Percentiles rank a stretch among this genome's conserved stretches.
These are phyloP conservation scores for Platismatia glauca DNA, from an alignment of 495 filamentous ascomycete genomes.

Conservation along the genomic window DNA sequence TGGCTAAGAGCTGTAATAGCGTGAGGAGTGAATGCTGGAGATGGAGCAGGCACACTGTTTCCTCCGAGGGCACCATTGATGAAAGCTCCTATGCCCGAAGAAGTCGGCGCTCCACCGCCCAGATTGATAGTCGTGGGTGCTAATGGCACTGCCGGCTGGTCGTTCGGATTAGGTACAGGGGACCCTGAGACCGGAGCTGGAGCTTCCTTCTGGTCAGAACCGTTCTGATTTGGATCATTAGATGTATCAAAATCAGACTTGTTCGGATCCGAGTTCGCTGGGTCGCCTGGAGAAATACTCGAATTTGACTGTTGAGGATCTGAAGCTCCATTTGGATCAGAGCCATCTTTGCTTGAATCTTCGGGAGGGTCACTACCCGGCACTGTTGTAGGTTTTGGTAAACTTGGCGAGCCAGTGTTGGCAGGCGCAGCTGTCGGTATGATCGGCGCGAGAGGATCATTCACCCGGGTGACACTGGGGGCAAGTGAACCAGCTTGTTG, in stretches of 20 bases:
- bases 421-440: not conserved
- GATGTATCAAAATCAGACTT: not conserved
- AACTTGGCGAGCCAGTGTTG: constrained; percentile 2
- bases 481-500: not conserved
- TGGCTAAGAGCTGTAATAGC: not conserved
- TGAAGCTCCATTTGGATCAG: not conserved
- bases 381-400: constrained; percentile 1
- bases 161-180: not conserved
- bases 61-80: constrained; percentile 8
- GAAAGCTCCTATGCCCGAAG: not conserved
- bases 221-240: not conserved
- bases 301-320: not conserved
- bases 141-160: constrained; percentile 2
- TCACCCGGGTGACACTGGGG: not conserved
- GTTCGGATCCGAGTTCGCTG: not conserved
- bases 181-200: not conserved
- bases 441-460: not conserved
- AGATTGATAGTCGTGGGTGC: constrained; percentile 13
- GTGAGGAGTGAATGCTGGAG: constrained; percentile 2
- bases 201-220: not conserved
- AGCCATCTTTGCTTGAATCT: not conserved
- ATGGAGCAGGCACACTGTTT: not conserved
- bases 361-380: not conserved
- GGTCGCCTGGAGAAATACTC: not conserved
- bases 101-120: not conserved